These are phyloP conservation scores for Bipolaris zeicola DNA, from an alignment of 2,329 filamentous ascomycete genomes.

Conservation along the genomic window DNA sequence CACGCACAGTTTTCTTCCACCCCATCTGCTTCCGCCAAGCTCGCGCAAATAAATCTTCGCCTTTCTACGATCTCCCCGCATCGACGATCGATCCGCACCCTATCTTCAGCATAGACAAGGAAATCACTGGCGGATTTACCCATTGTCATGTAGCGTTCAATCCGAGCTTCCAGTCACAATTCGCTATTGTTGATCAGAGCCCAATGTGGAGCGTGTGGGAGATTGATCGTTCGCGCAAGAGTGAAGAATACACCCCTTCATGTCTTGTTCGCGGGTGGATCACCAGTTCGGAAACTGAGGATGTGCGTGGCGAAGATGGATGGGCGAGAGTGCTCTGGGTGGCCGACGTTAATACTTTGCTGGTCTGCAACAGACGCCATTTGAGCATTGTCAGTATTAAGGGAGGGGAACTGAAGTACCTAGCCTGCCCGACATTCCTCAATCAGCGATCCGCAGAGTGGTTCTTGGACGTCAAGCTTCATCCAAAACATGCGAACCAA, in stretches of 20 bases:
- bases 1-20: conserved; percentile 56
- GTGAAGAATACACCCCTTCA: conserved; percentile 41
- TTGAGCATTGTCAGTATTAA: conserved; percentile 46
- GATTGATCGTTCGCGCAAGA: conserved; percentile 45
- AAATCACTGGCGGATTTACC: conserved; percentile 59
- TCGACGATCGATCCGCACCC: conserved; percentile 64
- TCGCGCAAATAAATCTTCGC: conserved; percentile 21
- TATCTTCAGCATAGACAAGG: conserved; percentile 58
- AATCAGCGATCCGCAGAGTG: conserved; percentile 44
- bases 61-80: conserved; percentile 36
- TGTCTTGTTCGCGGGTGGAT: conserved; percentile 39
- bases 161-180: conserved; percentile 63
- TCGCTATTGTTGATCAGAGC: conserved; percentile 68
- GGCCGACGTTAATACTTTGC: conserved; percentile 53
- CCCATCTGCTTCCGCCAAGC: conserved; percentile 28
- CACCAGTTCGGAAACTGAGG: conserved; percentile 1
- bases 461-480: conserved; percentile 64
- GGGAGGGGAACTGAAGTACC: conserved; percentile 19
- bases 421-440: conserved; percentile 35
- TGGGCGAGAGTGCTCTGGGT: conserved; percentile 60
- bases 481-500: conserved; percentile 55
- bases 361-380: conserved; percentile 58
- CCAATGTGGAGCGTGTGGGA: conserved; percentile 74
- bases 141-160: conserved; percentile 72
- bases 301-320: conserved; percentile 46